Evolutionary conservation across 768 basidiomycete genomes (phyloP), one percentile per base, ranked within the genome.

Genomic region (Leccinum pellstonianum): DNA sequence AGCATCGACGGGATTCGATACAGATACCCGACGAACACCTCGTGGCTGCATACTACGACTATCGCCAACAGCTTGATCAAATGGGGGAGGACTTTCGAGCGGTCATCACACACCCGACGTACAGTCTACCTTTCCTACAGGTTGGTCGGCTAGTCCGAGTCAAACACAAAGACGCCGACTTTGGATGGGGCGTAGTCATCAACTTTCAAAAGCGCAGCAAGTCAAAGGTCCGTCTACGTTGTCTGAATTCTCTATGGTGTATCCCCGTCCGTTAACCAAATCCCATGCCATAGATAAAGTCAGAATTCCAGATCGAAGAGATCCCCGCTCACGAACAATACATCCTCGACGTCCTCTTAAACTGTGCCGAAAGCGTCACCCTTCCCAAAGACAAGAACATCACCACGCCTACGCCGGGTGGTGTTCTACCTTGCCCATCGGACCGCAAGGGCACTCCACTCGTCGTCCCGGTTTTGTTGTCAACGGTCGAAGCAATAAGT

Each of bases 131-230:
- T 0, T 98, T 98, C 82, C 79, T 99, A 11, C 90, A 97, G 68
- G 80, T 87, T 21, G 97, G 97, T 31, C 87, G 97, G 4, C 79
- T 98, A n/a, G 91, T 98, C 52, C 91, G 90, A 68, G 83, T 99
- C 66, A 90, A 90, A 70, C 83, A 97, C 71, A 85, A 88, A 62
- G 87, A 90, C 41, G 77, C 87, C 14, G 91, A 99, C 74, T 98
- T 96, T 73, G 96, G 96, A 10, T 98, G 97, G 97, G 96, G 96
- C 41, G 84, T 94, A 47, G 85, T 98, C 54, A 83, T 98, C 69
- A 95, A 94, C 71, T 98, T 87, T 68, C 88, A 91, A 70, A 97
- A 97, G 74, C 85, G 95, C 0, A 65, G 87, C 21, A 84, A 87
- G n/a, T 83, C 90, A 15, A 96, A 94, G 79, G 93, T 87, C 62